Base-by-base conservation (phyloP, 2,329 filamentous ascomycete species). In the Camillea tinctor region DNA sequence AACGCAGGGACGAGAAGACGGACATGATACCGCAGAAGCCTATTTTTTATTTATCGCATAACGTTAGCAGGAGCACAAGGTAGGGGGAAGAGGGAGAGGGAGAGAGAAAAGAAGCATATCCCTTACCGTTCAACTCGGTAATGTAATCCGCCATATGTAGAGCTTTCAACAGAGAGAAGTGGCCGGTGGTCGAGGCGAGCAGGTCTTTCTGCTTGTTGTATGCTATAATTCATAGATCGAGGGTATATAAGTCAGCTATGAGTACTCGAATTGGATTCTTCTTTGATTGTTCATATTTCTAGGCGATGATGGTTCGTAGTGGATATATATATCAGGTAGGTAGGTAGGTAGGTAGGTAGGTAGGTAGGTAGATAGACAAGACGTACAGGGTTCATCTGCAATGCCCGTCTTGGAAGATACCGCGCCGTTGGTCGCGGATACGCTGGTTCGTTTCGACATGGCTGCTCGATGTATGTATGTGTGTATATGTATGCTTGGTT, bases 11-110 rank as follows among this genome's bases (percentile, higher is more conserved):
- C 52, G 93, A 93, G 79, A 98, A 93, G 73, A 99, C 86, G 73
- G 94, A 97, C 89, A 97, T 94, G 75, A 97, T 87, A 66, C 92
- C 92, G 77, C 92, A 95, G 76, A 93, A 90, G 66, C 91, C 90
- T 88, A 61, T 51, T 11, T 5, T 24, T 22, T 7, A 15, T 50
- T n/a, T 50, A 8, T 53, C 26, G 21, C 15, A 9, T 53, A 13
- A 49, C 8, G 26, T 30, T 11, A 30, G 26, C 26, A 7, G 13
- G 13, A 2, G 26, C 8, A 30, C 44, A n/a, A 49, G 44, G 19
- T n/a, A 49, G 44, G 8, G 13, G 19, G 53, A 11, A 24, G 54
- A 51, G 21, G 26, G 6, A 30, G 26, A 30, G 26, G 24, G 3
- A 48, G 51, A 5, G 8, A 49, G 30, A 4, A 20, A 15, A 17